phyloP scores from a whole-genome alignment of 257 asterid species.

The Solanum pimpinellifolium region DNA sequence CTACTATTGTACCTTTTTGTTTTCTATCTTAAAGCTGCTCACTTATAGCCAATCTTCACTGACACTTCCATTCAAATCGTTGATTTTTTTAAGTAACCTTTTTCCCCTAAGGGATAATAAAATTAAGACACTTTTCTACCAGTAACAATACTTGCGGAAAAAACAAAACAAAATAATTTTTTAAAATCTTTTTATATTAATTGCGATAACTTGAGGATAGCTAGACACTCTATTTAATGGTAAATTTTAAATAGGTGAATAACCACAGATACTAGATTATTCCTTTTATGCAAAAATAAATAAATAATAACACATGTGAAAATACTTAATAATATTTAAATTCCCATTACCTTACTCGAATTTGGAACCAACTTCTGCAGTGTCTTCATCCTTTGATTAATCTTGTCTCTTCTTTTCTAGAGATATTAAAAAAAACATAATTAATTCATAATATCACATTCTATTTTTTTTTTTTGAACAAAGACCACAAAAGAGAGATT shows the following conservation, averaged over 20 bases:
- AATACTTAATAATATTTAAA: neutral
- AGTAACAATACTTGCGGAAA: neutral
- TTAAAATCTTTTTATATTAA: neutral
- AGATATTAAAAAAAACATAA: neutral
- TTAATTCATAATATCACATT: neutral
- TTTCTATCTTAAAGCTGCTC: neutral
- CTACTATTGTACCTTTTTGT: neutral
- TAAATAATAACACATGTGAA: neutral
- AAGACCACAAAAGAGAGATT: neutral
- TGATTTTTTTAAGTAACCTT: neutral
- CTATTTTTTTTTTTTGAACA: neutral
- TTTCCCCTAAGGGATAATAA: neutral
- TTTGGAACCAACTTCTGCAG: slow-evolving; percentile 94
- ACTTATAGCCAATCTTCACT: neutral
- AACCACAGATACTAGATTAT: neutral
- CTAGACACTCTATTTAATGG: too few relatives aligned
- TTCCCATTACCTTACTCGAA: slow-evolving; percentile 73
- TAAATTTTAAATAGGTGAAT: neutral
- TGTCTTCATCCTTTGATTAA: slow-evolving; percentile 84
- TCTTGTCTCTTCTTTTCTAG: slow-evolving; percentile 89
- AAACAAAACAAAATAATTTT: too few relatives aligned
- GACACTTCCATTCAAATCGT: neutral
- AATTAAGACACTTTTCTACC: neutral
- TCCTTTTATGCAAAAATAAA: neutral
- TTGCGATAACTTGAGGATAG: too few relatives aligned